These are phyloP conservation scores for Haplographium delicatum DNA, from an alignment of 495 filamentous ascomycete species.

Conservation along the genomic window DNA sequence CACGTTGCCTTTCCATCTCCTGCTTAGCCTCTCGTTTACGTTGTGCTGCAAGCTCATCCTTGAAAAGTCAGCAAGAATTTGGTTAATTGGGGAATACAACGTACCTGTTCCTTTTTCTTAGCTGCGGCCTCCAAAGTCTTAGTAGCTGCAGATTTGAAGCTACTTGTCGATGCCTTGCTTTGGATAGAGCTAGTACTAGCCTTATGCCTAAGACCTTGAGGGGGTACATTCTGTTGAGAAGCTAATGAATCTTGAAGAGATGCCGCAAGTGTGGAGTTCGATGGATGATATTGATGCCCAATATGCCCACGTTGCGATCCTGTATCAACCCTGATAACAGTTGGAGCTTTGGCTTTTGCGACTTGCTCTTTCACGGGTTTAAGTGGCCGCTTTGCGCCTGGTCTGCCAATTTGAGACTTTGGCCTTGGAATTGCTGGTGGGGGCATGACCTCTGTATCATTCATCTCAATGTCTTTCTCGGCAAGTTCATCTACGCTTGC, in stretches of 20 bases:
- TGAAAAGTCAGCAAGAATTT: conserved; percentile 21
- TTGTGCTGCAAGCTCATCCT: conserved; percentile 70
- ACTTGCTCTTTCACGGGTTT: conserved; percentile 65
- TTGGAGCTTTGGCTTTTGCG: conserved; percentile 66
- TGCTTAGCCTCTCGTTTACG: conserved; percentile 74
- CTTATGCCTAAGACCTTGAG: conserved; percentile 51
- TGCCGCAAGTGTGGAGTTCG: conserved; percentile 52
- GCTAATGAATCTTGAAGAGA: conserved; percentile 54
- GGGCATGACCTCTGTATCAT: conserved; percentile 45
- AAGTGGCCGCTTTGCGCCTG: conserved; percentile 53
- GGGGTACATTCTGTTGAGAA: conserved; percentile 36
- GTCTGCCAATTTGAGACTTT: conserved; percentile 43
- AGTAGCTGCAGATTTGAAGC: conserved; percentile 65
- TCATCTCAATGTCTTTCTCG: conserved; percentile 41
- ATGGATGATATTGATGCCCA: conserved; percentile 46
- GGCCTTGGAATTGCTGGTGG: conserved; percentile 53
- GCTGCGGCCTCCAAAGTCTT: conserved; percentile 63
- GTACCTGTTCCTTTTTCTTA: conserved; percentile 62
- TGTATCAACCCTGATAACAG: conserved; percentile 73
- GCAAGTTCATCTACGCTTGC: conserved; percentile 32
- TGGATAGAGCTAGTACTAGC: conserved; percentile 64
- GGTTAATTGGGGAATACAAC: conserved; percentile 19
- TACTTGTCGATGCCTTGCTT: conserved; percentile 56
- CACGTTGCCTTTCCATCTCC: conserved; percentile 71
- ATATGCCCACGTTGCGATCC: conserved; percentile 50